Evolutionary conservation across 2,329 filamentous ascomycete genomes (phyloP).

Genomic region (Cercospora zeina): DNA sequence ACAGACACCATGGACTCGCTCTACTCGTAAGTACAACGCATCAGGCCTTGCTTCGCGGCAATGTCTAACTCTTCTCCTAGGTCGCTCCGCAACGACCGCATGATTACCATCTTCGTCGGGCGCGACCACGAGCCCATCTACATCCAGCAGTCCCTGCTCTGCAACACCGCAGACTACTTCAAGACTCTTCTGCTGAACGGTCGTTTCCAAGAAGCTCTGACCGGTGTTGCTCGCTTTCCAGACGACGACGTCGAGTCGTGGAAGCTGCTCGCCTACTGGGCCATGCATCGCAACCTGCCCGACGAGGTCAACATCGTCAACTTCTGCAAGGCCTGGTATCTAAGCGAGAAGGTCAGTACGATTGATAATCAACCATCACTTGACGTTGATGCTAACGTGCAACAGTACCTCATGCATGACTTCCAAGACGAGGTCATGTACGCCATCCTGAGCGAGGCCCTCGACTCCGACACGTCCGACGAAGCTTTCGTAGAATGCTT

Average conservation of each 20-base stretch:
- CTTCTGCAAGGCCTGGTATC: background rate
- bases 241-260: background rate
- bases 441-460: background rate
- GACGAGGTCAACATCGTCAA: background rate
- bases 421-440: background rate
- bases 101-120: background rate
- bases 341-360: background rate
- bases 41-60: background rate
- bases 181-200: background rate
- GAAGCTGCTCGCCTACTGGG: background rate
- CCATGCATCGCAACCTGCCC: background rate
- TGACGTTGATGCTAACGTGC: background rate
- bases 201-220: background rate
- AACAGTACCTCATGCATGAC: background rate
- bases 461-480: background rate
- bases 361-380: background rate
- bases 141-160: background rate
- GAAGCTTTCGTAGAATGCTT: background rate
- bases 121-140: background rate
- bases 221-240: background rate
- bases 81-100: background rate
- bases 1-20: background rate
- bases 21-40: background rate
- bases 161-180: background rate
- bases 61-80: background rate